Base-by-base conservation (phyloP, 441 rosid genomes). In the Erysimum pusillum region DNA sequence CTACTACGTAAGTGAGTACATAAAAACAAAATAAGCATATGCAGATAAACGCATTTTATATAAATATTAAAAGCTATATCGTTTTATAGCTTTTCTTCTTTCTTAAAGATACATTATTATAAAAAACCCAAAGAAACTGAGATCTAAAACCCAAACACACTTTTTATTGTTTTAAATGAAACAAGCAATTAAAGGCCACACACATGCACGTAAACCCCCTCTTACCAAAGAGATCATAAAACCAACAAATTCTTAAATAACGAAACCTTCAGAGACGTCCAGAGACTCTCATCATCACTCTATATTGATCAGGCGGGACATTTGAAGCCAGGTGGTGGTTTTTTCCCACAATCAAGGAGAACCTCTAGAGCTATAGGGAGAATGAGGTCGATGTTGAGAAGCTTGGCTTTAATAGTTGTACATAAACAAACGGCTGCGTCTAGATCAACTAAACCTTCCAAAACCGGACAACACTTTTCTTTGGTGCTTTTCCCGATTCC, bases 341-440 rank as follows among this genome's bases (percentile, higher is more conserved):
- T 51, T 20, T 51, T 51, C 0, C 56, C 56, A 51, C 56, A 51
- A 5, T 10, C 2, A 10, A 51, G 1, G 31, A 51, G 56, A 51
- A 51, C 31, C 31, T 51, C 56, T 20, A 51, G 56, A 10, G 56
- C 56, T 18, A 51, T 51, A 5, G 56, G 56, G 14, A 51, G 28
- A 51, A 51, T 18, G 56, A 51, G 56, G 31, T 51, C 6, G 3
- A 51, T 4, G 31, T 51, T 51, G 56, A 51, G 56, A 20, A 51
- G 56, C 11, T 51, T 51, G 31, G 56, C 56, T 51, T 20, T 20
- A 51, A 51, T 51, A 20, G 56, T 51, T 13, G 56, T 51, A 51
- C 56, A 51, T 18, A 51, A 10, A 20, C 56, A 51, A 51, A 51
- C 56, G 14, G 56, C 56, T 20, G 56, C 56, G 31, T 51, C 56